Base-by-base conservation (phyloP, 305 asterid genomes). In the Fraxinus angustifolia region DNA sequence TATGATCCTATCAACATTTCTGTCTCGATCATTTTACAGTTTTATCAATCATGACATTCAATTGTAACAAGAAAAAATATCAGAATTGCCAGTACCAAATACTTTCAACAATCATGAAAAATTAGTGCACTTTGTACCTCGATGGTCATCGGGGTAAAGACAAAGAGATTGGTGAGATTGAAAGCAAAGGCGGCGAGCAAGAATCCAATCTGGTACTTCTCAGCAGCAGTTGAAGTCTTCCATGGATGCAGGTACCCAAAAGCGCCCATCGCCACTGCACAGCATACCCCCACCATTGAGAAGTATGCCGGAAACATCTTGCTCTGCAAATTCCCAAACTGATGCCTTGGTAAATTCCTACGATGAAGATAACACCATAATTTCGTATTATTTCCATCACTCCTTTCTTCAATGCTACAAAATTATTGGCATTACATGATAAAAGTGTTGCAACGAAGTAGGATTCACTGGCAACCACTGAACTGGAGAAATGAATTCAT, bases 291-390 rank as follows among this genome's bases (percentile, higher is more conserved):
- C 73, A 94, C 98, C 97, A 96, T 84, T 38, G 98, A 88, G 78
- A 96, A 96, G 88, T 96, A 96, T 1, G 97, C 99, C 36, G 99
- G 99, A 85, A 96, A 96, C 99, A 96, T 96, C 93, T 94, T 96
- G 90, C 97, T 89, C 84, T 96, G 99, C 88, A 96, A 79, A 79
- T 94, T 96, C 82, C 99, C 99, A 78, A 96, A 96, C 79, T 94
- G 98, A 90, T 96, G 99, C 91, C 99, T 92, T 4, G 99, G 98
- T 80, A 96, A 84, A 89, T 94, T 91, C 91, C 99, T 96, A 81
- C 21, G 77, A 16, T 28, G 86, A 28, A 65, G 78, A 28, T 3
- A 35, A 10, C 1, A 5, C 7, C 36, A 45, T 50, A 26, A 82
- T 17, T 60, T 28, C 28, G 67, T 16, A 78, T 73, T 67, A 19